phyloP scores from a whole-genome alignment of 2,329 filamentous ascomycete species.

The Stagonosporopsis tanaceti region DNA sequence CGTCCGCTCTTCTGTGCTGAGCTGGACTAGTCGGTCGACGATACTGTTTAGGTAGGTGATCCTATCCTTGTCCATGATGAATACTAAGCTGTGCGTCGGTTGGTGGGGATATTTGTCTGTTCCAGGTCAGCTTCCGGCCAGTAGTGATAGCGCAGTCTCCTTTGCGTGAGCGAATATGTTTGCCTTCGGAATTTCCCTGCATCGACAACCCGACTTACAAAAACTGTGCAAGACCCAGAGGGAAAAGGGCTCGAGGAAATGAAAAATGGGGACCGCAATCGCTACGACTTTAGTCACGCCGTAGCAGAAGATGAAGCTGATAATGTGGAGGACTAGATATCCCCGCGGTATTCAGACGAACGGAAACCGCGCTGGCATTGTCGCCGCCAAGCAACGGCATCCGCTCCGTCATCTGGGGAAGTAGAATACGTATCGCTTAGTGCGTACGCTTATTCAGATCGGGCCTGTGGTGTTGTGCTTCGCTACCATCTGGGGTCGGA shows the following conservation, averaged over 20 bases:
- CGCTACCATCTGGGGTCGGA: neutral
- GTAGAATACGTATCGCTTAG: constrained; percentile 15
- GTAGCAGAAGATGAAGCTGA: neutral
- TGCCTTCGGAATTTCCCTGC: neutral
- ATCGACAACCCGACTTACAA: neutral
- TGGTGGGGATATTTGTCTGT: neutral
- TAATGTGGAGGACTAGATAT: neutral
- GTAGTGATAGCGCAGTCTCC: too few species aligned
- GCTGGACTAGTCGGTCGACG: constrained; percentile 3
- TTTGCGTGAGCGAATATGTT: neutral
- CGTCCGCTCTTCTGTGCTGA: constrained; percentile 7
- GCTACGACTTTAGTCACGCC: neutral
- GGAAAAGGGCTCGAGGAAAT: neutral
- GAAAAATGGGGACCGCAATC: neutral
- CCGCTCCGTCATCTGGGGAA: neutral
- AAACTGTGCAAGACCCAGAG: neutral
- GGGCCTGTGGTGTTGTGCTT: constrained; percentile 11
- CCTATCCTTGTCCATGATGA: constrained; percentile 7
- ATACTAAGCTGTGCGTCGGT: neutral
- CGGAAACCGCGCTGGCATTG: constrained; percentile 14
- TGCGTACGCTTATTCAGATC: constrained; percentile 15
- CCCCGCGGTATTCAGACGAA: constrained; percentile 11
- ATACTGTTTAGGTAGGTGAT: neutral
- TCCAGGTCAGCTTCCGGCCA: too few species aligned
- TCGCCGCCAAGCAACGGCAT: constrained; percentile 5